Evolutionary conservation across 164 flowering plant genomes (phyloP).

Genomic region (Chimonanthus praecox): DNA sequence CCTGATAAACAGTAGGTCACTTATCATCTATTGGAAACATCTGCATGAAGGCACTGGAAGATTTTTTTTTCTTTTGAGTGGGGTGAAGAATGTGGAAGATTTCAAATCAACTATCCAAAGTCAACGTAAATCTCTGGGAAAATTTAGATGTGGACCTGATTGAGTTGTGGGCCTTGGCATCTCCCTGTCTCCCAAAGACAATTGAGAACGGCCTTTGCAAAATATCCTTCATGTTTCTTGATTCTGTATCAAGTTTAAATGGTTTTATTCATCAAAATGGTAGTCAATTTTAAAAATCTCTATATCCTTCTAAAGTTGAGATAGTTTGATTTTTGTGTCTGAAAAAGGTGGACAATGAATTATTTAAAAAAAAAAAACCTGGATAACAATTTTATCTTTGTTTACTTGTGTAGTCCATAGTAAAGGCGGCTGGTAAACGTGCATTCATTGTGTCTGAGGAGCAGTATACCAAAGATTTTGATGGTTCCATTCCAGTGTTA

Average conservation of each 20-base stretch:
- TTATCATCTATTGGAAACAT: neutral
- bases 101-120: neutral
- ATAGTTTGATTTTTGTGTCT: neutral
- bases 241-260: too few species aligned
- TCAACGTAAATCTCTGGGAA: neutral
- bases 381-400: neutral
- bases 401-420: conserved; percentile 32
- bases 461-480: conserved; percentile 36
- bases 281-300: too few species aligned
- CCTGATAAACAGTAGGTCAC: neutral
- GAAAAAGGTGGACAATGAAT: neutral
- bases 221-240: neutral
- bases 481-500: conserved; percentile 64
- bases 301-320: neutral
- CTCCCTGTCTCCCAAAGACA: neutral
- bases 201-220: neutral
- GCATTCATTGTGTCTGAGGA: conserved; percentile 39
- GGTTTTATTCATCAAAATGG: neutral
- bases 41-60: neutral
- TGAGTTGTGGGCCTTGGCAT: neutral
- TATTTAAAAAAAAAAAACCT: neutral
- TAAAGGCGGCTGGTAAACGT: conserved; percentile 38
- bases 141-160: neutral
- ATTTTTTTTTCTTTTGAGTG: too few species aligned
- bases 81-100: neutral